A percentile compares a stretch with the other conserved stretches of the same genome.
These are phyloP conservation scores for Colletotrichum melonis DNA, from an alignment of 2,329 filamentous ascomycete genomes.

Conservation along the genomic window DNA sequence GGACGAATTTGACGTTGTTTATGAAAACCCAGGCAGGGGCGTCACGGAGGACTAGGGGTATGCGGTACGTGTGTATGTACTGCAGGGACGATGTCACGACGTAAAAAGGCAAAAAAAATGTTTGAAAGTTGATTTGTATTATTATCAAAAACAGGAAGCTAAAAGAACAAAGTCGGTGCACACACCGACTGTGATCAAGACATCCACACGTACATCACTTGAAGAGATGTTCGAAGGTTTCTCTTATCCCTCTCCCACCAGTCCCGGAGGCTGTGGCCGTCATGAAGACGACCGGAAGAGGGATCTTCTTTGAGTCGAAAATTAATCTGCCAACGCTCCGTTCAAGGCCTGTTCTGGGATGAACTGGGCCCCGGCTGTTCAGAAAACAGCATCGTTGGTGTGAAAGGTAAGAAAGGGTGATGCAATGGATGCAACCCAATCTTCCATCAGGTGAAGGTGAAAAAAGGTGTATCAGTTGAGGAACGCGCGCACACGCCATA, in stretches of 20 bases:
- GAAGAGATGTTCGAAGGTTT: slow-evolving; percentile 49
- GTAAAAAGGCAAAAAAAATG: background rate
- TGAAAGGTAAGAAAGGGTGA: background rate
- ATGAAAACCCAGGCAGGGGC: background rate
- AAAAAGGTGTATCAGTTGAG: slow-evolving; percentile 22
- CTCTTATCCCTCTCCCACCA: slow-evolving; percentile 54
- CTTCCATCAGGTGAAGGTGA: slow-evolving; percentile 8
- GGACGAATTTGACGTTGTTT: background rate
- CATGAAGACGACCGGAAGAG: slow-evolving; percentile 43
- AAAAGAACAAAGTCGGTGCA: background rate
- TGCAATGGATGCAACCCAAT: background rate
- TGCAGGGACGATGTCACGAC: slow-evolving; percentile 18
- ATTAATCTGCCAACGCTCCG: slow-evolving; percentile 81
- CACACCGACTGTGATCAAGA: background rate
- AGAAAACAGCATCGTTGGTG: slow-evolving; percentile 76
- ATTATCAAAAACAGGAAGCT: slow-evolving; percentile 20
- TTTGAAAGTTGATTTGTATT: slow-evolving; percentile 4
- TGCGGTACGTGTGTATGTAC: background rate
- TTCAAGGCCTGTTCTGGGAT: slow-evolving; percentile 79
- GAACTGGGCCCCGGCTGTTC: slow-evolving; percentile 78
- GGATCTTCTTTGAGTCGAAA: slow-evolving; percentile 52
- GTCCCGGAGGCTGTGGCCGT: slow-evolving; percentile 46
- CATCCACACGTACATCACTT: background rate
- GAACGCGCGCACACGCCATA: slow-evolving; percentile 8
- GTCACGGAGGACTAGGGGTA: background rate